Evolutionary conservation across 768 basidiomycete species (phyloP).

Genomic region (Nidularia pulvinata): DNA sequence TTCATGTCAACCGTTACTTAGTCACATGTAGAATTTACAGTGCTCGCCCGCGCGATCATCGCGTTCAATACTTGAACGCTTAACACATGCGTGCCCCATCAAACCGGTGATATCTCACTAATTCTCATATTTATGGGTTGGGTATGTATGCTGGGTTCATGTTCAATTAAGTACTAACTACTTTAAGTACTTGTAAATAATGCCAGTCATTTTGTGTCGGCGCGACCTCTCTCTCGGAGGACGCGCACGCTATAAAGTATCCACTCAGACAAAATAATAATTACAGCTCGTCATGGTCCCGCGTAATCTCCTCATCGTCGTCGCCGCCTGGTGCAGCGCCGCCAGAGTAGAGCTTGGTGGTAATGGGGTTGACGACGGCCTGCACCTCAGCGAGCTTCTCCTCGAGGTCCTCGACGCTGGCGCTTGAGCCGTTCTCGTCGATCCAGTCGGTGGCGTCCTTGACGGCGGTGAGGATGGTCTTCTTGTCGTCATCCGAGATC

Average conservation of each 20-base stretch:
- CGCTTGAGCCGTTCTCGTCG: slow-evolving; percentile 76
- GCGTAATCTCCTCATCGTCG: slow-evolving; percentile 36
- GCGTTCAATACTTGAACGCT: too few relatives aligned
- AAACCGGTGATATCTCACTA: too few relatives aligned
- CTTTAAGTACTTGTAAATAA: background rate
- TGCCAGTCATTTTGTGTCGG: background rate
- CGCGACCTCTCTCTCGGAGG: background rate
- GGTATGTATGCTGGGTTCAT: too few relatives aligned
- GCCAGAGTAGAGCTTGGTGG: slow-evolving; percentile 71
- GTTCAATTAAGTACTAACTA: background rate
- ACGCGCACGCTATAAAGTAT: slow-evolving; percentile 1
- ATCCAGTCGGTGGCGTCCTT: slow-evolving; percentile 95
- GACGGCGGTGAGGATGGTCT: slow-evolving; percentile 75
- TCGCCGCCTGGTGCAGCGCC: slow-evolving; percentile 27
- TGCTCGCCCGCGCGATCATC: too few relatives aligned
- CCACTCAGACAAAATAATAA: slow-evolving; percentile 3
- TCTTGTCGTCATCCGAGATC: slow-evolving; percentile 78
- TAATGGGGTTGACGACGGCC: slow-evolving; percentile 79
- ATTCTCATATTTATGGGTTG: too few relatives aligned
- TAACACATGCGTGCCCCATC: too few relatives aligned
- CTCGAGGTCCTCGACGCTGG: slow-evolving; percentile 86
- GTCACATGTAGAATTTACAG: too few relatives aligned
- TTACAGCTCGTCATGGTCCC: slow-evolving; percentile 51
- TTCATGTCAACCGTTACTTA: too few relatives aligned
- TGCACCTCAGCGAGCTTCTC: slow-evolving; percentile 88